phyloP scores from a whole-genome alignment of 2,329 filamentous ascomycete species.

The Penicillium sp. region DNA sequence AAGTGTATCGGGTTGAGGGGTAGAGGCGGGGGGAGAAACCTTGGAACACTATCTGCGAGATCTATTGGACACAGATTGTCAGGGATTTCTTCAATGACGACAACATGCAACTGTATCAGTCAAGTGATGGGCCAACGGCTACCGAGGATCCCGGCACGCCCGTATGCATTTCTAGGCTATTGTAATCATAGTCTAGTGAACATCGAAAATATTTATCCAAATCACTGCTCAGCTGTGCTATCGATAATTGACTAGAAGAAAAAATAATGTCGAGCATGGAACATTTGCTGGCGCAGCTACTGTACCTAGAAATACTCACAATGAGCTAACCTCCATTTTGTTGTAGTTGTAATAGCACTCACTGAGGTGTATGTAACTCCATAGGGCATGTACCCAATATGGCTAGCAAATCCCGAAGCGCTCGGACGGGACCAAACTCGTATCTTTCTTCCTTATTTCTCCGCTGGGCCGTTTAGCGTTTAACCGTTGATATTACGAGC shows the following conservation, averaged over 20 bases:
- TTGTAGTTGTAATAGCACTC: neutral
- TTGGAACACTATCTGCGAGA: neutral
- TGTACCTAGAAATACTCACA: neutral
- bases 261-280: neutral
- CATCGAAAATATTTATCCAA: neutral
- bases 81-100: conserved; percentile 5
- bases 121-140: conserved; percentile 4
- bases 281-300: neutral
- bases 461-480: neutral
- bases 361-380: neutral
- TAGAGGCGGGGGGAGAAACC: conserved; percentile 1
- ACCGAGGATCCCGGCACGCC: neutral
- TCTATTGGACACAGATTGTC: conserved; percentile 2
- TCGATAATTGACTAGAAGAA: neutral
- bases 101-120: neutral
- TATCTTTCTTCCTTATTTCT: neutral
- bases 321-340: neutral
- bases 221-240: neutral
- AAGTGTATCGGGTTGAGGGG: conserved; percentile 5
- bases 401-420: neutral
- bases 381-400: neutral
- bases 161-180: neutral
- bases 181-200: neutral
- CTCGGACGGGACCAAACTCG: conserved; percentile 7
- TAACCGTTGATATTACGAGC: neutral